Base-by-base conservation (phyloP, 148 eudicot species). In the Nepenthes gracilis region DNA sequence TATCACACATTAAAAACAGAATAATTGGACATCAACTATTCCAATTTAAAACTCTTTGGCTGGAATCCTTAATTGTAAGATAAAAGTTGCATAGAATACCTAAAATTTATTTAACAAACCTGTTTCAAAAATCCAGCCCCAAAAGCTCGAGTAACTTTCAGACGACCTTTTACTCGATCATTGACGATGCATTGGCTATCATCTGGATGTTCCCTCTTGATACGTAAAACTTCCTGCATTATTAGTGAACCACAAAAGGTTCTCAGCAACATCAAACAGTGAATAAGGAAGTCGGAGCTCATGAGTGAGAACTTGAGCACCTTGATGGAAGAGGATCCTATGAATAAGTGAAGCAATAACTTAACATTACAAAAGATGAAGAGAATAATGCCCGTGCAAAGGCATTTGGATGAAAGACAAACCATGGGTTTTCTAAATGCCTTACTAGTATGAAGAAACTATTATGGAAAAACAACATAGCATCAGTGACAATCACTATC, bases 101-200 rank as follows among this genome's bases (percentile, higher is more conserved):
- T 49, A 11, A 11, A 11, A 11, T 10, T 59, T 63, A 38, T 40
- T 72, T 37, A 45, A 77, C 87, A 56, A 57, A 94, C 99, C 93
- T 86, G 97, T 70, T 94, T 94, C 54, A 94, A 95, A 67, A 83
- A 94, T 43, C 99, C 99, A 77, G 99, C 99, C 57, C 99, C 99
- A 80, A 94, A 94, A 49, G 99, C 99, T 61, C 99, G 92, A 62
- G 99, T 89, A 64, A 94, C 99, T 70, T 94, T 89, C 38, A 89
- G 85, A 72, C 96, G 96, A 15, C 99, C 99, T 80, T 94, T 94
- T 57, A 94, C 99, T 81, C 99, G 83, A 76, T 80, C 97, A 63
- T 94, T 89, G 62, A 89, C 99, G 66, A 94, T 94, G 59, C 99
- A 94, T 38, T 85, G 89, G 33, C 63, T 78, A 72, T 94, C 99